These are phyloP conservation scores for Linnemannia zychae DNA, from an alignment of 192 early-diverging fungal species.

Conservation along the genomic window DNA sequence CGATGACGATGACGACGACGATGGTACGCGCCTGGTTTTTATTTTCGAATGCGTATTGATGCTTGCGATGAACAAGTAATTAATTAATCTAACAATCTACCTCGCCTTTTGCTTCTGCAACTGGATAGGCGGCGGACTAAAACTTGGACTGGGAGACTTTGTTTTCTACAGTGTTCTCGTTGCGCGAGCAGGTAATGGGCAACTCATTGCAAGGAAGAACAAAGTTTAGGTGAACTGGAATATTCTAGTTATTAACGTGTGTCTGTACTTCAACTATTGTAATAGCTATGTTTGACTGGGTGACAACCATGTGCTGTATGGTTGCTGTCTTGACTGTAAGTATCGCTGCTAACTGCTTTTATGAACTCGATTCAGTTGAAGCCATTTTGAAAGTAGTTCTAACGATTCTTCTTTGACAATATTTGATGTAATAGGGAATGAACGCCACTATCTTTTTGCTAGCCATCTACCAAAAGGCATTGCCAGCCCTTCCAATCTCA, in stretches of 20 bases:
- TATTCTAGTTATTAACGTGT: neutral
- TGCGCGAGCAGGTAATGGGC: conserved; percentile 74
- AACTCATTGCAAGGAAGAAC: neutral
- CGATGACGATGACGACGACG: conserved; percentile 64
- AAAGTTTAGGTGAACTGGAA: too few species aligned
- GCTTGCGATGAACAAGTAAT: neutral
- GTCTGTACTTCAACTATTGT: conserved; percentile 30
- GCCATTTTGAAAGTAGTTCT: neutral
- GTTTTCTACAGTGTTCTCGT: conserved; percentile 91
- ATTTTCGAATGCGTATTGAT: neutral
- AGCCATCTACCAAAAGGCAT: conserved; percentile 83
- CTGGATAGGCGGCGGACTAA: conserved; percentile 73
- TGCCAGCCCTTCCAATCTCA: conserved; percentile 89
- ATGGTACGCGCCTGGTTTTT: conserved; percentile 43
- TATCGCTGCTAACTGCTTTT: neutral
- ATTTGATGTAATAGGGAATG: conserved; percentile 64
- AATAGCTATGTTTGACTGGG: conserved; percentile 82
- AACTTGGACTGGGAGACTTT: conserved; percentile 92
- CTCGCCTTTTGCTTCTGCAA: neutral
- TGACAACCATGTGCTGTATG: conserved; percentile 82
- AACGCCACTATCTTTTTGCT: conserved; percentile 91
- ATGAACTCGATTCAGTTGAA: too few species aligned
- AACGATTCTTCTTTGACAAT: neutral
- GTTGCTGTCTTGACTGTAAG: conserved; percentile 81
- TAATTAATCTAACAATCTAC: neutral